A percentile compares a stretch with the other conserved stretches of the same genome.
These are phyloP conservation scores for Xerocomellus chrysenteron DNA, from an alignment of 768 basidiomycete genomes.

Conservation along the genomic window DNA sequence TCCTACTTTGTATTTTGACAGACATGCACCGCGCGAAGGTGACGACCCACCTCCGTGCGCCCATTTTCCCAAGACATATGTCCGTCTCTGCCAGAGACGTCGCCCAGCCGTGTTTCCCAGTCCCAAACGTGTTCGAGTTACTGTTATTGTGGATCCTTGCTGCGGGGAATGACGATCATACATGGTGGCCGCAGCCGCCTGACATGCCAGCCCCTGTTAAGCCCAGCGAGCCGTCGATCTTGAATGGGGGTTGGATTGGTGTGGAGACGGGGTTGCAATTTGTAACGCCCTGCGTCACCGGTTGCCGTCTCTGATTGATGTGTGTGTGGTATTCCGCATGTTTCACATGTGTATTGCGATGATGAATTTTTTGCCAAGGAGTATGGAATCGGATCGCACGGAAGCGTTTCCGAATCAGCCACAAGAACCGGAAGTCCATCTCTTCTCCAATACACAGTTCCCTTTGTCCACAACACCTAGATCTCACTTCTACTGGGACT, in stretches of 20 bases:
- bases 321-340: no score
- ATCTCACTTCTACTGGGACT: no score
- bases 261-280: neutral
- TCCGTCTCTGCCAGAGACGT: neutral
- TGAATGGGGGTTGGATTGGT: neutral
- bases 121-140: slow-evolving; percentile 12
- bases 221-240: neutral
- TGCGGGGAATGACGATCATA: neutral
- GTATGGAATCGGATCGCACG: no score
- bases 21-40: slow-evolving; percentile 7
- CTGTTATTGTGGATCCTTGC: slow-evolving; percentile 13
- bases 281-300: neutral
- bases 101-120: neutral
- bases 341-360: no score
- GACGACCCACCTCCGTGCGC: slow-evolving; percentile 8
- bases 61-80: slow-evolving; percentile 7
- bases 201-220: neutral
- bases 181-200: neutral
- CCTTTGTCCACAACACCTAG: no score
- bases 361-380: no score
- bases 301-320: no score
- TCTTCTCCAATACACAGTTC: no score
- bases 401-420: no score
- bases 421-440: no score
- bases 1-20: neutral